phyloP scores from a whole-genome alignment of 1,284 basidiomycete genomes.

The Kwoniella shivajii region DNA sequence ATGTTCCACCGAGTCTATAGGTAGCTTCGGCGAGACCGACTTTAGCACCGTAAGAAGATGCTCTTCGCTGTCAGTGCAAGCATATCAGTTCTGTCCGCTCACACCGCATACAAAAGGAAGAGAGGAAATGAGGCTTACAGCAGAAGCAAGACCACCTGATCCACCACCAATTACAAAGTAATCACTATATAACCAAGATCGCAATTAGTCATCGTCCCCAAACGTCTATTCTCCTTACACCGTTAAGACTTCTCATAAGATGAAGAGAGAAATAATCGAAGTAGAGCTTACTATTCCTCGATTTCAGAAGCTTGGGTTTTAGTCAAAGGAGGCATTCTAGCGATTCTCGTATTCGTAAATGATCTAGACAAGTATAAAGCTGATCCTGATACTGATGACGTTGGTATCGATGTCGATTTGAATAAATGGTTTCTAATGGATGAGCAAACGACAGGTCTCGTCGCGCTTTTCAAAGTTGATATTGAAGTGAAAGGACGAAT shows the following conservation, averaged over 20 bases:
- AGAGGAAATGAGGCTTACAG: constrained; percentile 33
- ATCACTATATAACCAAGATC: constrained; percentile 28
- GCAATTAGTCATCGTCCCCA: neutral
- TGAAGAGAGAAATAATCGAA: too few relatives aligned
- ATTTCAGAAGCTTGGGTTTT: constrained; percentile 39
- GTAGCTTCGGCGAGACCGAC: constrained; percentile 85
- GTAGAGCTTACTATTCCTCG: constrained; percentile 48
- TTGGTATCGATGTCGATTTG: neutral
- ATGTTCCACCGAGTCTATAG: constrained; percentile 85
- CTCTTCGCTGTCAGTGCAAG: constrained; percentile 67
- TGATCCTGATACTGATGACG: neutral
- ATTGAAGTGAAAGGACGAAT: constrained; percentile 14
- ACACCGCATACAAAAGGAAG: neutral
- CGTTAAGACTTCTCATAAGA: too few relatives aligned
- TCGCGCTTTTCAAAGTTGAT: constrained; percentile 2
- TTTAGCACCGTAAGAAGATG: constrained; percentile 90
- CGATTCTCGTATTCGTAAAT: constrained; percentile 24
- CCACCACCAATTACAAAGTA: constrained; percentile 54
- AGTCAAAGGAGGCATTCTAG: constrained; percentile 52
- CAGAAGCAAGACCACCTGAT: constrained; percentile 53
- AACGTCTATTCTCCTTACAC: too few relatives aligned
- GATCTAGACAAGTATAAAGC: constrained; percentile 10
- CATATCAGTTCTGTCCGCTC: neutral
- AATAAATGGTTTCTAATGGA: too few relatives aligned
- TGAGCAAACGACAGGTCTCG: constrained; percentile 4